Conservation (phyloP, 2,329 filamentous ascomycete species). For the Colletotrichum siamense region DNA sequence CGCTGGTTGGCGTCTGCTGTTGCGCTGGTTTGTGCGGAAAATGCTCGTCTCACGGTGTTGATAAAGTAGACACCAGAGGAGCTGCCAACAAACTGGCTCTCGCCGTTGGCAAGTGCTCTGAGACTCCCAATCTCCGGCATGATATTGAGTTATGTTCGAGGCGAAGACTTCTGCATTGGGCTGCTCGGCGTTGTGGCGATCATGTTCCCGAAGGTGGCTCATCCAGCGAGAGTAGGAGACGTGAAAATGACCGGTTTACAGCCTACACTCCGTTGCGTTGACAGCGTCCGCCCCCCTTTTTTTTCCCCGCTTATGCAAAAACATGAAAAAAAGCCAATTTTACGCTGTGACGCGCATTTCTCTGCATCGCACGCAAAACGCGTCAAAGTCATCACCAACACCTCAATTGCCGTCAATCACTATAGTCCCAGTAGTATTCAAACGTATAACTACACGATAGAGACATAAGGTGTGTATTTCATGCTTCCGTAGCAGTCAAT, state of each 20-base stretch:
- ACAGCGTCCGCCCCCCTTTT: too few species aligned
- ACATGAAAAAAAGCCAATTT: too few species aligned
- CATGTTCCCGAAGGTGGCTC: neutral
- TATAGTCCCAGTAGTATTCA: too few species aligned
- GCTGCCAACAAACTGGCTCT: slow-evolving; percentile 57
- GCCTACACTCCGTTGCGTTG: too few species aligned
- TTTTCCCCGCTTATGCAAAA: too few species aligned
- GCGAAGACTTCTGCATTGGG: neutral
- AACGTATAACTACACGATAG: too few species aligned
- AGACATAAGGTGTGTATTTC: too few species aligned
- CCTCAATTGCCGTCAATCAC: too few species aligned
- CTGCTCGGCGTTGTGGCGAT: neutral
- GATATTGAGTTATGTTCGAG: neutral
- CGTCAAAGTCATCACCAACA: too few species aligned
- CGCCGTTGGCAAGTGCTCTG: slow-evolving; percentile 24
- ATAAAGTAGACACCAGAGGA: slow-evolving; percentile 59
- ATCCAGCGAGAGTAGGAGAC: neutral
- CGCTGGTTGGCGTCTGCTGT: slow-evolving; percentile 23
- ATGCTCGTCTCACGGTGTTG: slow-evolving; percentile 58
- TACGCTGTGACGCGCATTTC: too few species aligned
- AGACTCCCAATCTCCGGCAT: slow-evolving; percentile 19
- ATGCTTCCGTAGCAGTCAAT: too few species aligned
- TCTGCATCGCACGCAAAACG: too few species aligned
- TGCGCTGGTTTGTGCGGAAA: slow-evolving; percentile 35
- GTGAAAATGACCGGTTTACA: neutral